phyloP scores from a whole-genome alignment of 495 filamentous ascomycete species.

The Talaromyces nanjingensis region DNA sequence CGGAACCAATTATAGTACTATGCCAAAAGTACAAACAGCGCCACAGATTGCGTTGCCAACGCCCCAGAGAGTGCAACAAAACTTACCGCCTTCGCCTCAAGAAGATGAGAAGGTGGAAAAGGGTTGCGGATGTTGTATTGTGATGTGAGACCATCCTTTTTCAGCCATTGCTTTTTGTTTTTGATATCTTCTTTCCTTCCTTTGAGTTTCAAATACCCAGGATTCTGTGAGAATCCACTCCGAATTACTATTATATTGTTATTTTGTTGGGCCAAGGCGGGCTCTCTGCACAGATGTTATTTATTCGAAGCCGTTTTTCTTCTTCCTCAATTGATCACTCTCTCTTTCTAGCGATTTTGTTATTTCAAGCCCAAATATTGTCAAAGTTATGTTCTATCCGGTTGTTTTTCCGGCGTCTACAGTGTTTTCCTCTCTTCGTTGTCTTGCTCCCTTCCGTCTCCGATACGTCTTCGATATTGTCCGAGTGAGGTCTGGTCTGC shows the following conservation, averaged over 20 bases:
- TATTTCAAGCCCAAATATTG: background rate
- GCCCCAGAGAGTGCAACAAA: slow-evolving; percentile 32
- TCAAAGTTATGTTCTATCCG: background rate
- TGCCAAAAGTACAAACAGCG: slow-evolving; percentile 46
- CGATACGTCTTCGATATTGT: background rate
- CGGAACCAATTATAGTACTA: slow-evolving; percentile 41
- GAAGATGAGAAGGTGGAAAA: slow-evolving; percentile 34
- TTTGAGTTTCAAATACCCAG: slow-evolving; percentile 10
- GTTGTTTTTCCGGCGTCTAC: background rate
- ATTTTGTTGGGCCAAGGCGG: background rate
- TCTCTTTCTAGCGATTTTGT: background rate
- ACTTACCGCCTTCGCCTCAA: slow-evolving; percentile 27
- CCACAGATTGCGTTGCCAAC: slow-evolving; percentile 27
- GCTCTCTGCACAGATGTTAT: slow-evolving; percentile 3
- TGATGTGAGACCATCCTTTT: slow-evolving; percentile 34
- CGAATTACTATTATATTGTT: background rate
- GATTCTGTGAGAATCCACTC: background rate
- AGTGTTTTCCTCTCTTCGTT: background rate
- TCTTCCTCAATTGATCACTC: background rate
- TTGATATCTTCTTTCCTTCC: slow-evolving; percentile 12
- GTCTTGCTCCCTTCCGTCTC: background rate
- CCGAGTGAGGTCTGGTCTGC: background rate
- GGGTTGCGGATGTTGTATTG: slow-evolving; percentile 45
- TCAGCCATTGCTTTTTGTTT: slow-evolving; percentile 10
- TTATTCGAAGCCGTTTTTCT: background rate